A percentile compares a stretch with the other conserved stretches of the same genome.
Conservation (phyloP, 2,329 filamentous ascomycete species). For the Aspergillus ibericus region DNA sequence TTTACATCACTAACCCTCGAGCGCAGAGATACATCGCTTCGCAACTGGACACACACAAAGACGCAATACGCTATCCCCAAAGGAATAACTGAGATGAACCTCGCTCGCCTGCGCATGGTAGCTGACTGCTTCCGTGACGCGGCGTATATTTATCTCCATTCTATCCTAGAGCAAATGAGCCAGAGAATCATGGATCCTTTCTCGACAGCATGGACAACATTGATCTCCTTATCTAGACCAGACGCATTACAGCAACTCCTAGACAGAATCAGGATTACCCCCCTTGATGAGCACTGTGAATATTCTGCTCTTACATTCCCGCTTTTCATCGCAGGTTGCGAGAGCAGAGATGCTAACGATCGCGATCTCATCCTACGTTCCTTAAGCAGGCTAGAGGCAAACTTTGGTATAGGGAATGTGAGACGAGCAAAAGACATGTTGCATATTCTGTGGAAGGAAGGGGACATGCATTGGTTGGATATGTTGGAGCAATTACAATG, state of each 20-base stretch:
- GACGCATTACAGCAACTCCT: constrained; percentile 31
- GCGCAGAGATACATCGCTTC: constrained; percentile 33
- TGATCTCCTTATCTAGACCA: constrained; percentile 30
- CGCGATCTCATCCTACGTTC: constrained; percentile 27
- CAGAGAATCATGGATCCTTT: constrained; percentile 2
- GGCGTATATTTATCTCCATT: constrained; percentile 39
- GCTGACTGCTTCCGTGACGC: constrained; percentile 41
- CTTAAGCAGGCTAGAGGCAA: constrained; percentile 30
- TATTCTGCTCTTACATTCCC: constrained; percentile 41
- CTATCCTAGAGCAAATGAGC: constrained; percentile 32
- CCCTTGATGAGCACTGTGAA: constrained; percentile 37
- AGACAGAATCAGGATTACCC: constrained; percentile 23
- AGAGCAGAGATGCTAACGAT: constrained; percentile 25
- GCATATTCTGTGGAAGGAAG: constrained; percentile 26
- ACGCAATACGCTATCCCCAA: constrained; percentile 32
- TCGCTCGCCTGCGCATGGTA: constrained; percentile 35
- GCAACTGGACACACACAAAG: constrained; percentile 31
- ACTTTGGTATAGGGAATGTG: constrained; percentile 40
- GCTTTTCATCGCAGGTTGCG: constrained; percentile 38
- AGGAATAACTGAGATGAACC: constrained; percentile 27
- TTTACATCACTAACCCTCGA: background rate
- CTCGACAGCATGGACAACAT: constrained; percentile 7
- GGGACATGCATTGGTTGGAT: constrained; percentile 33
- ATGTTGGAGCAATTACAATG: constrained; percentile 32
- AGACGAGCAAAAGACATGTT: constrained; percentile 34